Evolutionary conservation across 1,284 basidiomycete species (phyloP), one percentile per base, ranked within the genome.

Genomic region (Papiliotrema flavescens): DNA sequence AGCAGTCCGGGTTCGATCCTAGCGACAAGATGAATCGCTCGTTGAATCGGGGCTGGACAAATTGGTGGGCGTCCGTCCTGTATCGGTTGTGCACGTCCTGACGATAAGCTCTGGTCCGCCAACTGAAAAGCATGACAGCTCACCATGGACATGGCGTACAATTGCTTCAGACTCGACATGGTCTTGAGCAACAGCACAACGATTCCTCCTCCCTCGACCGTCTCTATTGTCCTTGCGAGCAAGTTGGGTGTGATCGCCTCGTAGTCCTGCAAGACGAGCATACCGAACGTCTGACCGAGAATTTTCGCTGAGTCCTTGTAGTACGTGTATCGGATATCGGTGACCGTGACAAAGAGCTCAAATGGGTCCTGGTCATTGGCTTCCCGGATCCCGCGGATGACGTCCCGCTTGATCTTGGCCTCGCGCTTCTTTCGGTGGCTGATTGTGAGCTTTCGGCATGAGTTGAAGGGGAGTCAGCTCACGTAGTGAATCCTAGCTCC

Each of bases 181-280:
- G 91, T 95, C 78, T 96, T 95, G 36, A 99, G 80, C 35, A 99
- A 79, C 17, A 98, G 79, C 1, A 97, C 88, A 3, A 99, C 86
- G 36, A 98, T 79, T 3, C 96, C 96, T 34, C 96, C 96, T 22
- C 96, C 96, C 73, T 98, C 90, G 1, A 98, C 95, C 0, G 96
- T 99, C 80, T 99, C 96, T 55, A 98, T 94, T 20, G 96, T 98
- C 49, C 95, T 82, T 5, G 96, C 96, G 28, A 98, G 85, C 54
- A 98, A 79, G 78, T 99, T 99, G 28, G 96, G 96, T 1, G 96
- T 99, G 62, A 99, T 85, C 2, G 96, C 95, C 73, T 99, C 96
- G 66, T 98, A 99, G 72, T 98, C 96, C 78, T 98, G 96, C 54
- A 99, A 79, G 8, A 98, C 85, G 60, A 92, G 87, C 93, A 98